Evolutionary conservation across 2,329 filamentous ascomycete genomes (phyloP).

Genomic region (Aspergillus neoniger): DNA sequence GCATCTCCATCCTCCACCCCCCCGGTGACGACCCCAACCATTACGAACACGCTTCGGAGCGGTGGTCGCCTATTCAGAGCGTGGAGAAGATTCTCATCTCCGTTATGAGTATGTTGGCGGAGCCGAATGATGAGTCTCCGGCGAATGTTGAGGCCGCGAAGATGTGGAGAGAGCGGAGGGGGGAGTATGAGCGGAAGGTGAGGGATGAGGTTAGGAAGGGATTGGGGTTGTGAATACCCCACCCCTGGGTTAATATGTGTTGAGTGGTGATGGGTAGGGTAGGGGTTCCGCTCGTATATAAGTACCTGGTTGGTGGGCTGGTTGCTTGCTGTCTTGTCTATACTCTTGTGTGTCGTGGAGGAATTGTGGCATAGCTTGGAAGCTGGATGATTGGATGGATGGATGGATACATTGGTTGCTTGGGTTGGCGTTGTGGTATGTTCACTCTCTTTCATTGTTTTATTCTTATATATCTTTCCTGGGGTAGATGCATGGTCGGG

Average conservation of each 20-base stretch:
- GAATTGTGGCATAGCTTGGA: conserved; percentile 13
- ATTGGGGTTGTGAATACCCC: conserved; percentile 64
- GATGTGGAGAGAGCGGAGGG: conserved; percentile 85
- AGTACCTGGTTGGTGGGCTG: neutral
- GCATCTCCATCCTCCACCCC: conserved; percentile 96
- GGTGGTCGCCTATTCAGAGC: conserved; percentile 95
- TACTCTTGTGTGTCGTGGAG: neutral
- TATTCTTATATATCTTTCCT: too few relatives aligned
- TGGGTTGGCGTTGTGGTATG: conserved; percentile 25
- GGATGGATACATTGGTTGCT: conserved; percentile 9
- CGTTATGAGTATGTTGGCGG: conserved; percentile 97
- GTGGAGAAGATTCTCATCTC: conserved; percentile 97
- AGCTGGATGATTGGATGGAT: neutral
- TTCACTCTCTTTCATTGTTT: neutral
- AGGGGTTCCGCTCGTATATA: neutral
- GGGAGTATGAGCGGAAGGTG: conserved; percentile 84
- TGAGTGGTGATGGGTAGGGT: neutral
- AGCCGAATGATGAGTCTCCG: conserved; percentile 95
- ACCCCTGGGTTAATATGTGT: too few relatives aligned
- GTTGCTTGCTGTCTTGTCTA: neutral
- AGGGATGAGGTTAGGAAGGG: conserved; percentile 77
- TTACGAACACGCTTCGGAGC: conserved; percentile 93
- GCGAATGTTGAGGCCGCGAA: conserved; percentile 95
- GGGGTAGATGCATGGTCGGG: neutral
- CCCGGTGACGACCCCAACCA: conserved; percentile 97